A percentile compares a stretch with the other conserved stretches of the same genome.
phyloP scores from a whole-genome alignment of 73 alveolate species.

The Tetrahymena borealis region DNA sequence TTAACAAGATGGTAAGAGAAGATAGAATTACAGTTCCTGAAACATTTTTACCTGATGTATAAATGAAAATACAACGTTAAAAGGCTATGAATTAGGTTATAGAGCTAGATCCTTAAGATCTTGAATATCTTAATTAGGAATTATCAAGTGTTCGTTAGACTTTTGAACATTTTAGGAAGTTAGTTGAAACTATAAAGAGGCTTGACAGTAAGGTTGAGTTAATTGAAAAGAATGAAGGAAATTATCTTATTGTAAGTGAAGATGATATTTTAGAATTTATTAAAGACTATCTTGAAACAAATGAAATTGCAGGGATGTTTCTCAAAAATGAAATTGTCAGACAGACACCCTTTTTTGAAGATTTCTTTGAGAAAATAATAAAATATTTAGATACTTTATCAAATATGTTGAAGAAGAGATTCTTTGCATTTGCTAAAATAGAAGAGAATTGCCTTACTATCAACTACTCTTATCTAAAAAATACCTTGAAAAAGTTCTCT shows the following conservation, averaged over 20 bases:
- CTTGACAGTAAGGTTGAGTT: neutral
- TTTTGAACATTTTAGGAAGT: neutral
- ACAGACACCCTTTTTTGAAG: neutral
- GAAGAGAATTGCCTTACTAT: neutral
- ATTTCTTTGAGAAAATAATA: neutral
- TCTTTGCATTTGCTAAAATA: neutral
- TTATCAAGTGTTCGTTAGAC: neutral
- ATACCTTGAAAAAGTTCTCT: neutral
- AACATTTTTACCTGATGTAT: neutral
- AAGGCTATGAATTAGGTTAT: neutral
- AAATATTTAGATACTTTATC: neutral
- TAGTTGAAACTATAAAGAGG: neutral
- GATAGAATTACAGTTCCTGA: neutral
- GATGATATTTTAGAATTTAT: neutral
- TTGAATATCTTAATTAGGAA: neutral
- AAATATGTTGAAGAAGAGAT: neutral
- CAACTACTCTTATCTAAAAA: neutral
- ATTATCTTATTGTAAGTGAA: neutral
- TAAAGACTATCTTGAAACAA: neutral
- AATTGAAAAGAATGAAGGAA: neutral
- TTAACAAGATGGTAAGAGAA: neutral
- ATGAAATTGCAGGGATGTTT: neutral
- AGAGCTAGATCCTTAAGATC: neutral
- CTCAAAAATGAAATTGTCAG: neutral
- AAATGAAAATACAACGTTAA: neutral